These are phyloP conservation scores for Trichoderma guizhouense DNA, from an alignment of 2,329 filamentous ascomycete genomes.

Conservation along the genomic window DNA sequence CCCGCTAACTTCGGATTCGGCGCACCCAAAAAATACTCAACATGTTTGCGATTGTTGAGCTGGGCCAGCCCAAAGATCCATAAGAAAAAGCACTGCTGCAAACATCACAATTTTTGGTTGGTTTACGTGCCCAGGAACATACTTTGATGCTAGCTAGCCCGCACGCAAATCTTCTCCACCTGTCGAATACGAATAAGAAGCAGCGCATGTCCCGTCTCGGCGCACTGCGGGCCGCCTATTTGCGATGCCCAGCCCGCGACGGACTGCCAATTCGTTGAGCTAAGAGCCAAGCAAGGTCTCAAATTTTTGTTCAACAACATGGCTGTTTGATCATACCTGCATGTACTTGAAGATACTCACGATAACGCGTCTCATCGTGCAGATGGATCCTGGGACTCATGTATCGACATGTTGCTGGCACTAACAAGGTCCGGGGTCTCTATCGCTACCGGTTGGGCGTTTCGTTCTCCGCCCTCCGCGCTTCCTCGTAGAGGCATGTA, in stretches of 20 bases:
- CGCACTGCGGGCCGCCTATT: background rate
- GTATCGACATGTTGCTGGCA: background rate
- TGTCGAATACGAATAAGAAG: conserved; percentile 7
- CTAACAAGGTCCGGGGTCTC: background rate
- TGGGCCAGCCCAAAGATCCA: background rate
- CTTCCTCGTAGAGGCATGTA: background rate
- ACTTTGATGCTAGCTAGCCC: background rate
- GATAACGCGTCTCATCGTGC: background rate
- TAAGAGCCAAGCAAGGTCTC: background rate
- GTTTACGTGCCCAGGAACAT: background rate
- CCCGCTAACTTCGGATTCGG: background rate
- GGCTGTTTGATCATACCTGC: background rate
- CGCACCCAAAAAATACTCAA: conserved; percentile 3
- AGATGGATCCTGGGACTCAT: background rate
- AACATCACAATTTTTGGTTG: background rate
- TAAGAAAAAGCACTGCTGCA: background rate
- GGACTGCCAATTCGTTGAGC: background rate
- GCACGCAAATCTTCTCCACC: background rate
- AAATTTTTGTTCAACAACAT: background rate
- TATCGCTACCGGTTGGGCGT: background rate
- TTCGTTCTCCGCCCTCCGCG: background rate
- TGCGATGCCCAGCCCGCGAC: background rate
- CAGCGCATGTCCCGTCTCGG: background rate
- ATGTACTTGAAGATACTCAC: background rate
- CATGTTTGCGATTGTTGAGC: conserved; percentile 16